Evolutionary conservation across 768 basidiomycete species (phyloP).

Genomic region (Mrakia blollopis): DNA sequence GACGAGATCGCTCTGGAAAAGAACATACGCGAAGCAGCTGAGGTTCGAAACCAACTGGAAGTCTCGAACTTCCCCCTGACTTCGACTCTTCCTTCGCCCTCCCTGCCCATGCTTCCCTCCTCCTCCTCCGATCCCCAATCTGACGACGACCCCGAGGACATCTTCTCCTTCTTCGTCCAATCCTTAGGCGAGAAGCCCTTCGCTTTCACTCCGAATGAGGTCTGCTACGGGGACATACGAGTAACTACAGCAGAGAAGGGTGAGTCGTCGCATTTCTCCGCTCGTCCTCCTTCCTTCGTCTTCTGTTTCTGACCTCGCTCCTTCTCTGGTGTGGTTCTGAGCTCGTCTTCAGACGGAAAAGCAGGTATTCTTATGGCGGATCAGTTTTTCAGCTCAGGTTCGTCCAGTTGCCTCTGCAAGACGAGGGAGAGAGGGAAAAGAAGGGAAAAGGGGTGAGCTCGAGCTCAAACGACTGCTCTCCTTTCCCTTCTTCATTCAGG

Average conservation of each 20-base stretch:
- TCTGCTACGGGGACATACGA: background rate
- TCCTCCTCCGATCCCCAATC: background rate
- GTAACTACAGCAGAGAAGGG: background rate
- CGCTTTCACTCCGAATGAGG: conserved; percentile 6
- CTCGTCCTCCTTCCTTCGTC: background rate
- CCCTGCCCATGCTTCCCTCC: background rate
- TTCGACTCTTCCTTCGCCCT: too few relatives aligned
- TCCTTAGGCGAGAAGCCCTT: background rate
- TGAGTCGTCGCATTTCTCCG: background rate
- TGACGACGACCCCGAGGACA: conserved; percentile 17
- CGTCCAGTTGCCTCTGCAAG: background rate
- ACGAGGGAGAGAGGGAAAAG: background rate
- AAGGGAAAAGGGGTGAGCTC: background rate
- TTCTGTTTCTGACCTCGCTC: background rate
- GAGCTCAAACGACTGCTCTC: background rate
- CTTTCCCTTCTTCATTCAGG: background rate
- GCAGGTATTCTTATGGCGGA: conserved; percentile 8
- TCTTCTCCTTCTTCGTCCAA: conserved; percentile 14
- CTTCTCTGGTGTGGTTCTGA: background rate
- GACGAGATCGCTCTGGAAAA: too few relatives aligned
- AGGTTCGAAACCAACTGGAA: too few relatives aligned
- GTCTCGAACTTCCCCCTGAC: background rate
- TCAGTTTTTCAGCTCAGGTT: conserved; percentile 19
- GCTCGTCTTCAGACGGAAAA: background rate
- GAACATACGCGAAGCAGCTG: too few relatives aligned